phyloP scores from a whole-genome alignment of 31 red algal genomes.

The Odonthalia washingtoniensis region DNA sequence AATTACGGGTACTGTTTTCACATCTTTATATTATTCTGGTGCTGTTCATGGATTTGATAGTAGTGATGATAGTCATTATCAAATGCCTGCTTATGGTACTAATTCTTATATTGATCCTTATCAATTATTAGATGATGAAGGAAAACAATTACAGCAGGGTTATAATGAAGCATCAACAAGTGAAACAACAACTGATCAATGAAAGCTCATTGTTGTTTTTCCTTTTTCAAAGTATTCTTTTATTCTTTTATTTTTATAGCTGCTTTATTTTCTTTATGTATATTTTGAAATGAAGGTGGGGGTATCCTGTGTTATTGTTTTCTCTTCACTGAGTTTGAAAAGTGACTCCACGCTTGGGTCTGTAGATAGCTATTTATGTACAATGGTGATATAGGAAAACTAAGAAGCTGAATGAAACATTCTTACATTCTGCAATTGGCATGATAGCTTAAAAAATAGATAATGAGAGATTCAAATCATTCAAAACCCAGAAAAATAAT shows the following conservation, averaged over 20 bases:
- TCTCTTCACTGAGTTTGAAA: too few species aligned
- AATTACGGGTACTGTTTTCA: constrained; percentile 61
- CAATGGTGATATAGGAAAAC: too few species aligned
- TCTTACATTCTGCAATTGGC: too few species aligned
- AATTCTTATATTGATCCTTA: constrained; percentile 68
- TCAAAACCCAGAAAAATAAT: too few species aligned
- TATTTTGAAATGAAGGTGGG: not conserved
- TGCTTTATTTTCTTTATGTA: not conserved
- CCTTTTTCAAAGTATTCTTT: not conserved
- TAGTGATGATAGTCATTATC: constrained; percentile 49
- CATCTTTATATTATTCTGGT: constrained; percentile 59
- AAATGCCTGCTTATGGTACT: constrained; percentile 71
- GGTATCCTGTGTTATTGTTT: not conserved
- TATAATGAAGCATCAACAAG: not conserved
- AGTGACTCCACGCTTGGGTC: too few species aligned
- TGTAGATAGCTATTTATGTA: too few species aligned
- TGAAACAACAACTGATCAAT: not conserved
- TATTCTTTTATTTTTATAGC: not conserved
- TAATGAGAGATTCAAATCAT: too few species aligned
- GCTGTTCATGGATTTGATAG: constrained; percentile 66
- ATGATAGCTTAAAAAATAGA: too few species aligned
- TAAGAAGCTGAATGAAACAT: too few species aligned
- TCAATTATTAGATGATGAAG: constrained; percentile 52
- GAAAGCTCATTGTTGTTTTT: not conserved
- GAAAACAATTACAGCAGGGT: not conserved